Evolutionary conservation across 2,329 filamentous ascomycete genomes (phyloP).

Genomic region (Domatiomyces catenatus): DNA sequence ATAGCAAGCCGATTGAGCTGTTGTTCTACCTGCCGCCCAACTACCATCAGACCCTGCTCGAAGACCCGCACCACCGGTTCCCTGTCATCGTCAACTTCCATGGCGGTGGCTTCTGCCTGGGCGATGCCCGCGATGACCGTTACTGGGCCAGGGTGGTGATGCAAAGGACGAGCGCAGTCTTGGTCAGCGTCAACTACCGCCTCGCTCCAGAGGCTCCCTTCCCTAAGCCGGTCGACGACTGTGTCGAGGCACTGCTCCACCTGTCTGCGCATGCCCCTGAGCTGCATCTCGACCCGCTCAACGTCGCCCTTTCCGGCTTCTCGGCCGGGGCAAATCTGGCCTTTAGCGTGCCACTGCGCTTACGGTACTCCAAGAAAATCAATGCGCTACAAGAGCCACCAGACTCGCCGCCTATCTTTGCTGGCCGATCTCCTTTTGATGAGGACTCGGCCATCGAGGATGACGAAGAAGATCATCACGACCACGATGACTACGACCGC

Average conservation of each 20-base stretch:
- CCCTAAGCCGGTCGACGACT: conserved; percentile 48
- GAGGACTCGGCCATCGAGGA: neutral
- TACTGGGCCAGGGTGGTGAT: conserved; percentile 44
- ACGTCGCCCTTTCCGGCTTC: conserved; percentile 46
- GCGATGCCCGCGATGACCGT: conserved; percentile 44
- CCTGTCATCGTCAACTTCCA: conserved; percentile 50
- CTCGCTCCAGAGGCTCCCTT: conserved; percentile 47
- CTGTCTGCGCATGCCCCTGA: conserved; percentile 41
- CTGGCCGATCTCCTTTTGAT: neutral
- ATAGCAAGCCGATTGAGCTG: conserved; percentile 36
- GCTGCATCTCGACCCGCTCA: conserved; percentile 40
- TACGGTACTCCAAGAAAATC: conserved; percentile 28
- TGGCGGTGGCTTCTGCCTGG: conserved; percentile 48
- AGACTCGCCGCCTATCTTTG: conserved; percentile 8
- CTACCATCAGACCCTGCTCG: conserved; percentile 20
- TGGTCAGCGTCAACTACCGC: conserved; percentile 47
- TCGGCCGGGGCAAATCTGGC: conserved; percentile 48
- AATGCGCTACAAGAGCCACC: conserved; percentile 17
- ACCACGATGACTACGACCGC: neutral
- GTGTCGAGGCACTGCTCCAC: conserved; percentile 45
- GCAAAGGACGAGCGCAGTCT: conserved; percentile 40
- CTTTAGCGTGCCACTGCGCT: conserved; percentile 44
- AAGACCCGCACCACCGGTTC: conserved; percentile 29
- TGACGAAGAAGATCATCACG: neutral
- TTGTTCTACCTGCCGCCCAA: conserved; percentile 45